Evolutionary conservation across 2,329 filamentous ascomycete genomes (phyloP), one percentile per base, ranked within the genome.

Genomic region (Fusarium ramigenum): DNA sequence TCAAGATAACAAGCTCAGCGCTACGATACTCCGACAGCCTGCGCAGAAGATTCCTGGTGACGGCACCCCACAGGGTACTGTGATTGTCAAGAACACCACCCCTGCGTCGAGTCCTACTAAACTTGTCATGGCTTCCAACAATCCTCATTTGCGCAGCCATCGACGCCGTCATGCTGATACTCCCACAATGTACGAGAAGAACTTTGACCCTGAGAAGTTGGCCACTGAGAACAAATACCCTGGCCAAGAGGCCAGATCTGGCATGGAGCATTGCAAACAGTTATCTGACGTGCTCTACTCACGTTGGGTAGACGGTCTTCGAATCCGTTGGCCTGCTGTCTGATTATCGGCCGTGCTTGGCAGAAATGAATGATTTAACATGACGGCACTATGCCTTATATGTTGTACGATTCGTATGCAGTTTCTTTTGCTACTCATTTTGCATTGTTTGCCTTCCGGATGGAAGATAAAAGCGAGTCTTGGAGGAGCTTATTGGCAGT

Each of bases 261-360:
- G 95, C 5, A 96, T 98, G 93, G 95, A 98, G 82, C 96, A 98
- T 82, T 93, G 93, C 74, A 94, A 94, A 79, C 91, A 97, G 80
- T 87, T 98, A 42, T 94, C 93, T 3, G 95, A 98, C 80, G 93
- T 97, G 25, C 88, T 99, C 25, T 98, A 98, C 83, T 90, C 92
- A 21, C 90, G 96, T 47, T 99, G 96, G 96, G 91, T 92, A 6
- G 93, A 97, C 66, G 95, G 94, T 4, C 84, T 98, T 77, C 91
- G 91, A 72, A 87, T 89, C 61, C 87, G 93, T 63, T 95, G 93
- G 93, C 87, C 87, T 6, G 84, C 83, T 34, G 77, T 82, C 32
- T 81, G 54, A 78, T 47, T 23, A 32, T 36, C 34, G 21, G 37
- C 30, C 19, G 21, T 25, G 14, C 28, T 43, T 19, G 42, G 42